Evolutionary conservation across 257 asterid genomes (phyloP).

Genomic region (Gentiana dahurica): DNA sequence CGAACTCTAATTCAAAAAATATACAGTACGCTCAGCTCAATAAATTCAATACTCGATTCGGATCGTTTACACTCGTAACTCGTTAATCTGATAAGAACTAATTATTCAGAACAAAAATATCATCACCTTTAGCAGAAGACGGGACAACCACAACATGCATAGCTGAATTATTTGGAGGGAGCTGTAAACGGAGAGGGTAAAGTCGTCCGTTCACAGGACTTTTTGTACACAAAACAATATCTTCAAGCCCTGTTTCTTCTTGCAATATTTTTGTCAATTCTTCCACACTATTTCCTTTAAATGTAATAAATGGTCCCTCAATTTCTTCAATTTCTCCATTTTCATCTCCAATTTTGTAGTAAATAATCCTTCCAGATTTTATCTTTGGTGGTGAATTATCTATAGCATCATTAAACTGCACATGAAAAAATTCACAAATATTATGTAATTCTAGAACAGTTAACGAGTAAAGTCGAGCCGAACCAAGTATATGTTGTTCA

Average conservation of each 20-base stretch:
- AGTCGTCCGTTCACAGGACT: conserved; percentile 79
- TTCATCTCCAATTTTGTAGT: conserved; percentile 48
- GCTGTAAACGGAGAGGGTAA: conserved; percentile 86
- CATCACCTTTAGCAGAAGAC: conserved; percentile 48
- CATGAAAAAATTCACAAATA: not conserved
- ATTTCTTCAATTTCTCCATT: conserved; percentile 54
- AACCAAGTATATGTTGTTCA: too few relatives aligned
- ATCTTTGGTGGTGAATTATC: conserved; percentile 53
- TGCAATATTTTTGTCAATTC: conserved; percentile 46
- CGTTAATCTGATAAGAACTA: too few relatives aligned
- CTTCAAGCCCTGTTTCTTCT: conserved; percentile 50
- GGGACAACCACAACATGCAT: conserved; percentile 70
- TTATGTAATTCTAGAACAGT: not conserved
- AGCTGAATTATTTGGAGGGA: conserved; percentile 76
- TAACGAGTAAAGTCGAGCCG: too few relatives aligned
- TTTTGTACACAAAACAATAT: conserved; percentile 54
- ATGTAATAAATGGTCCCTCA: conserved; percentile 52
- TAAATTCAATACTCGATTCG: too few relatives aligned
- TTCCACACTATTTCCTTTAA: conserved; percentile 54
- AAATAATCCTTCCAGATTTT: conserved; percentile 56
- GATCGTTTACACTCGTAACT: too few relatives aligned
- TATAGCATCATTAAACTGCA: conserved; percentile 66
- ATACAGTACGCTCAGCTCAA: too few relatives aligned
- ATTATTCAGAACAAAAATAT: too few relatives aligned
- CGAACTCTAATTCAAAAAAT: too few relatives aligned